A percentile compares a stretch with the other conserved stretches of the same genome.
These are phyloP conservation scores for Pyracantha coccinea DNA, from an alignment of 331 rosid species.

Conservation along the genomic window DNA sequence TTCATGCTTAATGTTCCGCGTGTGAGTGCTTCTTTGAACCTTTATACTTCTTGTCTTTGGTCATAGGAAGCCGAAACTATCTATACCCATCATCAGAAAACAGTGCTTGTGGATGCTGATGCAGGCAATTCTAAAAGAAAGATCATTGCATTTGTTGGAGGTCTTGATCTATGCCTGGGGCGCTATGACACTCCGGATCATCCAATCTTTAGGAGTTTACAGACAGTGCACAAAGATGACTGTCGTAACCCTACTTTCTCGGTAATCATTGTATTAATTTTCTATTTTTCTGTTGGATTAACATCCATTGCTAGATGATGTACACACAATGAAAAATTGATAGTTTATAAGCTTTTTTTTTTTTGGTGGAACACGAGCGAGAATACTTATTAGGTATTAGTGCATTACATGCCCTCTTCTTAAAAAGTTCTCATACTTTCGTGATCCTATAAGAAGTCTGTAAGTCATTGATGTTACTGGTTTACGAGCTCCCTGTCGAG, in stretches of 20 bases:
- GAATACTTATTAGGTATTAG: not conserved
- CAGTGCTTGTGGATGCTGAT: conserved; percentile 88
- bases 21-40: not conserved
- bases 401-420: not conserved
- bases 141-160: conserved; percentile 81
- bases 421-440: not conserved
- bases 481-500: not conserved
- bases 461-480: not conserved
- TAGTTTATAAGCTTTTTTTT: not conserved
- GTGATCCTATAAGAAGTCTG: not conserved
- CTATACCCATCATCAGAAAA: conserved; percentile 92
- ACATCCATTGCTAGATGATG: not conserved
- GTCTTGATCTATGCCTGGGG: conserved; percentile 81
- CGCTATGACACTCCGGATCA: conserved; percentile 78
- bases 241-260: conserved; percentile 63
- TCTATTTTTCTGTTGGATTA: not conserved
- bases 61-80: conserved; percentile 78
- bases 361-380: not conserved
- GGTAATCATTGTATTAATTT: conserved; percentile 24
- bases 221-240: conserved; percentile 67
- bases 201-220: conserved; percentile 49
- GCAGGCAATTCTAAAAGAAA: conserved; percentile 64
- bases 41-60: not conserved
- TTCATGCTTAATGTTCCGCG: not conserved
- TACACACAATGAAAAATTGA: not conserved